phyloP scores from a whole-genome alignment of 768 basidiomycete genomes.

The Auriculariales sp. region DNA sequence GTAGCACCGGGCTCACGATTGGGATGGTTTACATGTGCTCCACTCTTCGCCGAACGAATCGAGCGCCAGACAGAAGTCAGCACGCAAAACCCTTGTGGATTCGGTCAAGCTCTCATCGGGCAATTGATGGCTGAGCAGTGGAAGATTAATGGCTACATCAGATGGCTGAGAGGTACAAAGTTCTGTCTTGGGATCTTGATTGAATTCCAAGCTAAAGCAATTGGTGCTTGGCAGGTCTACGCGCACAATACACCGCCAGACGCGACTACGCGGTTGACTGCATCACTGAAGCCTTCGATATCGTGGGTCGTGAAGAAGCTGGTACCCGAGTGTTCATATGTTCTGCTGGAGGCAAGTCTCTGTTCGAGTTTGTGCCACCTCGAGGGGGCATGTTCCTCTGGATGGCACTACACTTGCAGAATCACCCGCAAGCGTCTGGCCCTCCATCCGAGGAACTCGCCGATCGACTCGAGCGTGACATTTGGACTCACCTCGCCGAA shows the following conservation, averaged over 20 bases:
- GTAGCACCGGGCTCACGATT: conserved; percentile 65
- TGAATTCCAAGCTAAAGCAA: too few relatives aligned
- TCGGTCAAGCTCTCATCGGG: conserved; percentile 49
- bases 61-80: conserved; percentile 54
- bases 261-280: conserved; percentile 53
- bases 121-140: conserved; percentile 45
- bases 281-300: conserved; percentile 45
- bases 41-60: conserved; percentile 60
- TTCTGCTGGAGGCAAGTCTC: conserved; percentile 11
- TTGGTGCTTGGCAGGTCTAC: conserved; percentile 22
- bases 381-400: conserved; percentile 72
- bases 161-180: conserved; percentile 63
- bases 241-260: conserved; percentile 38
- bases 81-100: conserved; percentile 59
- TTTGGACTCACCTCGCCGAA: conserved; percentile 48
- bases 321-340: conserved; percentile 8
- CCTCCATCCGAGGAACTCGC: conserved; percentile 17
- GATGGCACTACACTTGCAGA: conserved; percentile 48
- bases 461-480: conserved; percentile 35
- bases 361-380: conserved; percentile 63
- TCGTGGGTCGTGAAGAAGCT: conserved; percentile 2
- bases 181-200: too few relatives aligned
- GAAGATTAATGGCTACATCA: conserved; percentile 55
- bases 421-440: conserved; percentile 28
- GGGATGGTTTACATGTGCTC: conserved; percentile 70